These are phyloP conservation scores for Tetragonia tetragonoides DNA, from an alignment of 148 eudicot species.

Conservation along the genomic window DNA sequence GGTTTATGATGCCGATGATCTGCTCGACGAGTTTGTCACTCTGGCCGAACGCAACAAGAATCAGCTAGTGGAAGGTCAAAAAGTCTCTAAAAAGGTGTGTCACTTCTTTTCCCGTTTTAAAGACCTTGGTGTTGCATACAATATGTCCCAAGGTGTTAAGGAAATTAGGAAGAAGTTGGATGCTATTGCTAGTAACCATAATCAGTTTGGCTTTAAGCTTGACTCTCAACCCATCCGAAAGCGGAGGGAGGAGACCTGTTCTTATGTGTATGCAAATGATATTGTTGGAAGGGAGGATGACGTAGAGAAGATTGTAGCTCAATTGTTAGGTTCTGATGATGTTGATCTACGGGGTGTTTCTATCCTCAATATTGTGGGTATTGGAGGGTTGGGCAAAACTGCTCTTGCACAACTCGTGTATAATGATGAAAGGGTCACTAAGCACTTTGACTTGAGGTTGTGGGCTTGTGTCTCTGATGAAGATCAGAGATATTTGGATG, in stretches of 20 bases:
- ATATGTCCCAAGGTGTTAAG: background rate
- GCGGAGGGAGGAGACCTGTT: slow-evolving; percentile 13
- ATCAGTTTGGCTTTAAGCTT: background rate
- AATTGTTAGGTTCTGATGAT: slow-evolving; percentile 9
- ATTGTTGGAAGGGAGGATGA: slow-evolving; percentile 34
- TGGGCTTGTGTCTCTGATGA: slow-evolving; percentile 30
- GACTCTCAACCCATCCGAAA: background rate
- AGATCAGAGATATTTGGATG: background rate
- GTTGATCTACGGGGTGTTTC: background rate
- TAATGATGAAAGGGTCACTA: slow-evolving; percentile 8
- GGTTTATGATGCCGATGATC: slow-evolving; percentile 23
- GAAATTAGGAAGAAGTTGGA: background rate
- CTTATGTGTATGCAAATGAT: slow-evolving; percentile 12
- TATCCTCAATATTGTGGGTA: slow-evolving; percentile 29
- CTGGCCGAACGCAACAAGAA: background rate
- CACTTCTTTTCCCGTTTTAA: background rate
- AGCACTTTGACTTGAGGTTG: slow-evolving; percentile 24
- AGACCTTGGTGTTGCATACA: background rate
- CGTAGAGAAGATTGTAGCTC: slow-evolving; percentile 9
- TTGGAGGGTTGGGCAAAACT: slow-evolving; percentile 37
- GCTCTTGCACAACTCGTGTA: slow-evolving; percentile 20
- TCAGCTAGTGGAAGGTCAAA: background rate
- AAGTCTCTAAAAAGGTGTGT: slow-evolving; percentile 4
- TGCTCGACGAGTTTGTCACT: slow-evolving; percentile 17
- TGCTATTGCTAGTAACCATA: too few relatives aligned